Evolutionary conservation across 2,329 filamentous ascomycete genomes (phyloP).

Genomic region (Paracorniculantispora psalliotae): DNA sequence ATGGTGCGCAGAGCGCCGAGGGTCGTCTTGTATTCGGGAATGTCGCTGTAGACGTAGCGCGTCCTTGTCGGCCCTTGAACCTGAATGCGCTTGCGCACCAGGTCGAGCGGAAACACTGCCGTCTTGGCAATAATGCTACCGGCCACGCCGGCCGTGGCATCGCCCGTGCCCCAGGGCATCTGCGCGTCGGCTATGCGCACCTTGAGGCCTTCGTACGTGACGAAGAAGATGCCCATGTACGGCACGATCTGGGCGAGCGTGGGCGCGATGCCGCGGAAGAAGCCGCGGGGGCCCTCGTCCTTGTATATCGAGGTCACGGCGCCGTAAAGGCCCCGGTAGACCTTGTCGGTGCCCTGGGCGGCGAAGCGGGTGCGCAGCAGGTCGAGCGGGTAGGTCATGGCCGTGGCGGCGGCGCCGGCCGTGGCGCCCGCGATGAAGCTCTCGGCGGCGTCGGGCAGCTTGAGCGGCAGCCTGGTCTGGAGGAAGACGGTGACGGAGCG

Average conservation of each 20-base stretch:
- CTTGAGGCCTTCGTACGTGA: constrained; percentile 74
- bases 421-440: constrained; percentile 79
- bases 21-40: constrained; percentile 74
- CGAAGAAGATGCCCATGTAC: constrained; percentile 96
- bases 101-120: constrained; percentile 84
- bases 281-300: constrained; percentile 72
- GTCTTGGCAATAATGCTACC: constrained; percentile 84
- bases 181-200: constrained; percentile 50
- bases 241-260: constrained; percentile 85
- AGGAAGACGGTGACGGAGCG: constrained; percentile 67
- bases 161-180: constrained; percentile 69
- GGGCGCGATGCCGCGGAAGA: constrained; percentile 82
- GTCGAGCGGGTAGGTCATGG: constrained; percentile 85
- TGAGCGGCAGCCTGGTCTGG: constrained; percentile 39
- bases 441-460: constrained; percentile 62
- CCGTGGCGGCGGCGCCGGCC: constrained; percentile 78
- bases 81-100: constrained; percentile 88
- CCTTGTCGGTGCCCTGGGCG: constrained; percentile 72
- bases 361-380: constrained; percentile 91
- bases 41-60: constrained; percentile 78
- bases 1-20: constrained; percentile 63
- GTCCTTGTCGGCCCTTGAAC: constrained; percentile 84
- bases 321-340: constrained; percentile 68
- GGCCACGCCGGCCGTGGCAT: constrained; percentile 75
- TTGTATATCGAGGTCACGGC: constrained; percentile 68